Percentiles rank a stretch among this genome's conserved stretches.
Evolutionary conservation across 2,329 filamentous ascomycete species (phyloP).

Genomic region (Chaetomium sp.): DNA sequence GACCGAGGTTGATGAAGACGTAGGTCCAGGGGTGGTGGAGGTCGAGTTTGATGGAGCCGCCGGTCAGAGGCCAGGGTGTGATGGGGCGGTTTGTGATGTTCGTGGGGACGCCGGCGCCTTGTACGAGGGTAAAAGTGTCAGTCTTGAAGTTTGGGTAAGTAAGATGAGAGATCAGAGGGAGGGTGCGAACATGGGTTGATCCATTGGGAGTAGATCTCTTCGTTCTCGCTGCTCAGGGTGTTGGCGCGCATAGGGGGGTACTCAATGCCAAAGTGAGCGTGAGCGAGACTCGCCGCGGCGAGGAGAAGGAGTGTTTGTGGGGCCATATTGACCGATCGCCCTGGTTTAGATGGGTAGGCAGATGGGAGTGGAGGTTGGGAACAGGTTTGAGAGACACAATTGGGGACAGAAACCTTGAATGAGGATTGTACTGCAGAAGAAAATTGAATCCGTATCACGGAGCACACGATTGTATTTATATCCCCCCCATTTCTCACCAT

Average conservation of each 20-base stretch:
- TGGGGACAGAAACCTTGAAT: not conserved
- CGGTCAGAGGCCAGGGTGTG: slow-evolving; percentile 48
- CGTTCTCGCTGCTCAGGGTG: slow-evolving; percentile 35
- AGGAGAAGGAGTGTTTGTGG: slow-evolving; percentile 30
- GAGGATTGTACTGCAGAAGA: no score
- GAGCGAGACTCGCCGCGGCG: slow-evolving; percentile 31
- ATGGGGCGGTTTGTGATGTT: slow-evolving; percentile 35
- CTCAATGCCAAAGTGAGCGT: slow-evolving; percentile 43
- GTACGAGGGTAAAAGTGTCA: not conserved
- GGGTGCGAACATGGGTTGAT: slow-evolving; percentile 40
- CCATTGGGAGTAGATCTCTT: slow-evolving; percentile 41
- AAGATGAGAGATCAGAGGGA: not conserved
- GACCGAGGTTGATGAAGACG: slow-evolving; percentile 47
- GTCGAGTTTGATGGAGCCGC: slow-evolving; percentile 42
- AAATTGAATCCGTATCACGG: no score
- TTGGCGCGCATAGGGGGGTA: slow-evolving; percentile 46
- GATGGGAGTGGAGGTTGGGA: not conserved
- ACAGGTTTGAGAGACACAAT: no score
- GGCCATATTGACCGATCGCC: slow-evolving; percentile 23
- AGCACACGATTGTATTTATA: no score
- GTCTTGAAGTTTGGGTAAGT: not conserved
- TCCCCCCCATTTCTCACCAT: no score
- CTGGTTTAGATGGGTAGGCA: slow-evolving; percentile 5
- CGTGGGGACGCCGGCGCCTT: slow-evolving; percentile 43
- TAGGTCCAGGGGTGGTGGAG: slow-evolving; percentile 49